Base-by-base conservation (phyloP, 2,329 filamentous ascomycete species). In the Ophiostoma sp. region DNA sequence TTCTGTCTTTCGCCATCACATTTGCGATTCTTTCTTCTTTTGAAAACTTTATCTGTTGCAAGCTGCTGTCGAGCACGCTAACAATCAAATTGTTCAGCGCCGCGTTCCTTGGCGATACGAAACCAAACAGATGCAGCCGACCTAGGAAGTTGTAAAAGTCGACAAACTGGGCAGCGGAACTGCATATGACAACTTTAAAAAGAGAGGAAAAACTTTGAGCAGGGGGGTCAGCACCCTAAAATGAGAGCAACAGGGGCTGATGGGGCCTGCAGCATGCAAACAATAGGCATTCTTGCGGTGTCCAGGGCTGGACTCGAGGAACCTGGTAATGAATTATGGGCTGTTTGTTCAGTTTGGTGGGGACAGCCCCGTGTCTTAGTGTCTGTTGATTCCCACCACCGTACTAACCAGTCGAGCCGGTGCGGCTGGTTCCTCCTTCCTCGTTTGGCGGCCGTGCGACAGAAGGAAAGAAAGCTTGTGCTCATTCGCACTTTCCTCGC, bases 81-180 rank as follows among this genome's bases (percentile, higher is more conserved):
- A 66, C 36, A 28, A 66, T 28, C 36, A 45, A 28, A 66, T 45
- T 45, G 61, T 66, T 45, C 61, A 66, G 61, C 36, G 36, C 61
- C n/a, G 3, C 61, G 36, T 28, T n/a, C n/a, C 36, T 66, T 66
- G 61, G 61, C 61, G 36, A 66, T 45, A 45, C n/a, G 19, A 66
- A 45, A 66, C 36, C 9, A 45, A 45, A 22, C 61, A 66, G 39
- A 19, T 2, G 25, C 8, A 19, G 25, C 36, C 36, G 36, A 39
- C 36, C 36, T 9, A 4, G n/a, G n/a, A n/a, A n/a, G n/a, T n/a
- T n/a, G n/a, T 39, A 9, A 39, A 39, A 39, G 36, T 39, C 9
- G 36, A 39, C 36, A 39, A 39, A 39, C 36, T 5, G n/a, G n/a
- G n/a, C n/a, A n/a, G n/a, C n/a, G n/a, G n/a, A n/a, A n/a, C n/a